These are phyloP conservation scores for Saccharomyces pastorianus DNA, from an alignment of 1,139 yeast genomes.

Conservation along the genomic window DNA sequence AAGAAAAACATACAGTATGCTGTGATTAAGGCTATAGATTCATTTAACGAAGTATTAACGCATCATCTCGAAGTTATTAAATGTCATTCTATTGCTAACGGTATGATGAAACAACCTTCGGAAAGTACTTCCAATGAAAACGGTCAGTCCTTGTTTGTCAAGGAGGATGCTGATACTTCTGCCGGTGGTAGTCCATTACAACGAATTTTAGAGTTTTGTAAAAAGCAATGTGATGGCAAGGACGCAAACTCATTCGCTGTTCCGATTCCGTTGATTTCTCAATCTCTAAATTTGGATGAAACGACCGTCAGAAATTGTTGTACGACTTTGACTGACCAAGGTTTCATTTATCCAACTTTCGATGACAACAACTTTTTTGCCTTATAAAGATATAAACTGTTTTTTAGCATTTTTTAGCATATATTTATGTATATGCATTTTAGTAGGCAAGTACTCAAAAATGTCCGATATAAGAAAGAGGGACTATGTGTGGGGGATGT, in stretches of 20 bases:
- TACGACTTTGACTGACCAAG: slow-evolving; percentile 51
- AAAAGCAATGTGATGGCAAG: slow-evolving; percentile 37
- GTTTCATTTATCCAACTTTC: slow-evolving; percentile 57
- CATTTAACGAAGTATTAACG: slow-evolving; percentile 67
- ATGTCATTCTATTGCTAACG: slow-evolving; percentile 43
- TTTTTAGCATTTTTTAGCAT: neutral
- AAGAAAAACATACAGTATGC: slow-evolving; percentile 61
- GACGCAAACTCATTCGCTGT: slow-evolving; percentile 66
- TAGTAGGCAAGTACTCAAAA: too few species aligned
- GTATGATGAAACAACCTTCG: slow-evolving; percentile 17
- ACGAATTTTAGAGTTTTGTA: slow-evolving; percentile 43
- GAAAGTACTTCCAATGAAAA: slow-evolving; percentile 11
- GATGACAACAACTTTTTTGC: slow-evolving; percentile 57
- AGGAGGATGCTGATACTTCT: slow-evolving; percentile 31
- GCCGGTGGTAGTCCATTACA: slow-evolving; percentile 33
- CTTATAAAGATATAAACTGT: slow-evolving; percentile 27
- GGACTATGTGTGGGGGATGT: neutral
- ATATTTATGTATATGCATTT: neutral
- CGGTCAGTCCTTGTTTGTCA: slow-evolving; percentile 41
- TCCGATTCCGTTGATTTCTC: slow-evolving; percentile 53
- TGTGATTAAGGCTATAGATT: slow-evolving; percentile 50
- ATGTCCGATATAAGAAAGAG: neutral
- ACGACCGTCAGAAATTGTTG: slow-evolving; percentile 45
- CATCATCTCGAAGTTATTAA: slow-evolving; percentile 70
- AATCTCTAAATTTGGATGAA: slow-evolving; percentile 43